Conservation (phyloP, 306 rosid genomes). For the Vigna unguiculata region DNA sequence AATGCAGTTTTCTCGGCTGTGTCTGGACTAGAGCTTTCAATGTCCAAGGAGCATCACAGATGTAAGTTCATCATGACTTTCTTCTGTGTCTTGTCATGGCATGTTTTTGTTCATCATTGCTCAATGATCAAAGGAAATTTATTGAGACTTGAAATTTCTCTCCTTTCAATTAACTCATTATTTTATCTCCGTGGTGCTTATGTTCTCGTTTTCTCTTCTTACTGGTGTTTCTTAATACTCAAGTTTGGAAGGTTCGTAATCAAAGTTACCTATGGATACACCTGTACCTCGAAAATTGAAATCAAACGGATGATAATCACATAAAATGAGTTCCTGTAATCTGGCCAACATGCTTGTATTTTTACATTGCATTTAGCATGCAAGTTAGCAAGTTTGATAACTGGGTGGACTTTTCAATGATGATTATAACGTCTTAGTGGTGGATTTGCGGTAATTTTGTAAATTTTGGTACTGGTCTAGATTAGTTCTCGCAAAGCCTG, state of each 20-base stretch:
- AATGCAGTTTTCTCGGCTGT: slow-evolving; percentile 93
- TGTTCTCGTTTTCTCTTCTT: slow-evolving; percentile 19
- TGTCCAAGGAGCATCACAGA: slow-evolving; percentile 77
- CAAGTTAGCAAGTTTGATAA: slow-evolving; percentile 9
- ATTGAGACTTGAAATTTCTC: not conserved
- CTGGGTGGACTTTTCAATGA: slow-evolving; percentile 5
- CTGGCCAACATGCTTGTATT: not conserved
- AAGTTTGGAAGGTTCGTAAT: slow-evolving; percentile 7
- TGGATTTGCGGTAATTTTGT: not conserved
- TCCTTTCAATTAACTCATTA: not conserved
- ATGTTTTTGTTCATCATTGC: slow-evolving; percentile 27
- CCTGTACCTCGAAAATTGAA: not conserved
- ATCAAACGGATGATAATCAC: slow-evolving; percentile 7
- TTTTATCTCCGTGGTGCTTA: slow-evolving; percentile 1
- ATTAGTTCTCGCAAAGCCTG: not conserved
- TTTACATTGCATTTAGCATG: slow-evolving; percentile 3
- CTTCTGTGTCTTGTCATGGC: not conserved
- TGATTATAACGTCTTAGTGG: slow-evolving; percentile 11
- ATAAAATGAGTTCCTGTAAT: not conserved
- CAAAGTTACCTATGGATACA: not conserved
- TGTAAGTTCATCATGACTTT: slow-evolving; percentile 61
- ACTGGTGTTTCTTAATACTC: slow-evolving; percentile 18
- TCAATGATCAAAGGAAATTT: slow-evolving; percentile 10
- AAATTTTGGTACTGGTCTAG: slow-evolving; percentile 9
- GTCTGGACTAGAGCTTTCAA: slow-evolving; percentile 93